Evolutionary conservation across 495 filamentous ascomycete species (phyloP).

Genomic region (Paragyromitra xinjiangensis): DNA sequence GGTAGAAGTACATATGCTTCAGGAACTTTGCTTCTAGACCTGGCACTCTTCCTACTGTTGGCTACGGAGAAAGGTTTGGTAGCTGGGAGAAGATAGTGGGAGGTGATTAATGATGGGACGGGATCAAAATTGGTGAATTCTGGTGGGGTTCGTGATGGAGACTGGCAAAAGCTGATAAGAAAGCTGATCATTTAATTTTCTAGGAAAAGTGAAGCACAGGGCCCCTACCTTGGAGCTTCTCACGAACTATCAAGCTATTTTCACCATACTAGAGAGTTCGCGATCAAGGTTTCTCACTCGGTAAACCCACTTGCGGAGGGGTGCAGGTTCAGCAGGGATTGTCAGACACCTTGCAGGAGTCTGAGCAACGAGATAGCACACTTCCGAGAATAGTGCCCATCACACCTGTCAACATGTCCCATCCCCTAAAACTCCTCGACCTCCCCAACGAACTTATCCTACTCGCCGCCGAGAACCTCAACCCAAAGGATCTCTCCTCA

Average conservation of each 20-base stretch:
- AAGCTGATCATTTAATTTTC: no score
- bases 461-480: slow-evolving; percentile 14
- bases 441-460: slow-evolving; percentile 19
- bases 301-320: not conserved
- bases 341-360: not conserved
- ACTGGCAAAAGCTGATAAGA: no score
- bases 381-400: slow-evolving; percentile 7
- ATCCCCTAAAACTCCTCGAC: slow-evolving; percentile 8
- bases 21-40: not conserved
- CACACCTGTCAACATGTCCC: not conserved
- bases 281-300: slow-evolving; percentile 9
- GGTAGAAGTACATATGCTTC: no score
- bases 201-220: no score
- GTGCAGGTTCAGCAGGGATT: slow-evolving; percentile 4
- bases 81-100: not conserved
- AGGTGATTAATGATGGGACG: not conserved
- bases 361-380: slow-evolving; percentile 16
- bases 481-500: slow-evolving; percentile 7
- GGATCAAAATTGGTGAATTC: not conserved
- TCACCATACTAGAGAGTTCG: not conserved
- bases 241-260: not conserved
- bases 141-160: no score
- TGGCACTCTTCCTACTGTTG: no score
- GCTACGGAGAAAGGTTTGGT: not conserved
- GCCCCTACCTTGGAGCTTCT: not conserved